These are phyloP conservation scores for Melaleuca quinquenervia DNA, from an alignment of 345 rosid species.

Conservation along the genomic window DNA sequence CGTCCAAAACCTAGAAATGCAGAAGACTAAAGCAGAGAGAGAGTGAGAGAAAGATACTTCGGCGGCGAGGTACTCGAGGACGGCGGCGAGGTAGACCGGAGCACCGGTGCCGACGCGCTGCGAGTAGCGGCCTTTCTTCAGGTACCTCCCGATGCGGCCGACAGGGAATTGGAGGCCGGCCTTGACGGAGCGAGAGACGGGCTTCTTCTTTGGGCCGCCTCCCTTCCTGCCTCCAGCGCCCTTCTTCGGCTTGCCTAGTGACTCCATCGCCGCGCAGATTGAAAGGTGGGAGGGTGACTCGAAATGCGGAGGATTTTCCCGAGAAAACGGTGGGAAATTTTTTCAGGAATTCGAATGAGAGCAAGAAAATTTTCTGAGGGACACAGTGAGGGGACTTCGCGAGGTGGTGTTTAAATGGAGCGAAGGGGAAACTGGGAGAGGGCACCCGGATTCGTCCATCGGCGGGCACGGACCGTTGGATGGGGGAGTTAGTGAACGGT, in stretches of 20 bases:
- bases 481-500: not conserved
- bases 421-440: not conserved
- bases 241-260: constrained; percentile 18
- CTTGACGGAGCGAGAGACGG: constrained; percentile 19
- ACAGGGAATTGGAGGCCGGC: constrained; percentile 33
- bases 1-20: not conserved
- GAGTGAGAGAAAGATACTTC: constrained; percentile 5
- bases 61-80: constrained; percentile 32
- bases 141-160: constrained; percentile 22
- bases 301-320: not conserved
- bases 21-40: not conserved
- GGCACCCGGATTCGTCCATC: not conserved
- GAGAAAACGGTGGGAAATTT: not conserved
- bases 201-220: constrained; percentile 34
- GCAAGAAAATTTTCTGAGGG: not conserved
- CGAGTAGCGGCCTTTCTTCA: constrained; percentile 32
- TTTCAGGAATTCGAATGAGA: not conserved
- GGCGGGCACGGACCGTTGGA: constrained; percentile 6
- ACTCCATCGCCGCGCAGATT: constrained; percentile 8
- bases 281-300: not conserved
- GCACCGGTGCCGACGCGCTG: constrained; percentile 27
- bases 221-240: constrained; percentile 33
- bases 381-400: not conserved
- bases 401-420: not conserved
- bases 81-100: constrained; percentile 32